Conservation (phyloP, 2,329 filamentous ascomycete genomes). For the Colletotrichum noveboracense region DNA sequence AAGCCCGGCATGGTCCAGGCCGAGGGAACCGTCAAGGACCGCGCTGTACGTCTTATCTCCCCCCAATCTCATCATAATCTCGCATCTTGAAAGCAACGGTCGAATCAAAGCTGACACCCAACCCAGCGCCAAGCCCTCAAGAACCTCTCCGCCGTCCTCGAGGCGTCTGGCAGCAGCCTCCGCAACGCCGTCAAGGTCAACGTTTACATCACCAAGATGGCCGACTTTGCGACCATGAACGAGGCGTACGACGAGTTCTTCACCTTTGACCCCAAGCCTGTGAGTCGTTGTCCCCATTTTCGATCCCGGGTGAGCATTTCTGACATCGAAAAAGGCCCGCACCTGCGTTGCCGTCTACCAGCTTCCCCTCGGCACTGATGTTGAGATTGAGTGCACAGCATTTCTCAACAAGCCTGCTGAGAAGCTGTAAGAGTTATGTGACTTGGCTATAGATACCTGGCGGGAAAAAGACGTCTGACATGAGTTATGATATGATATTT, state of each 20-base stretch:
- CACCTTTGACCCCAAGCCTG: constrained; percentile 48
- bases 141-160: constrained; percentile 64
- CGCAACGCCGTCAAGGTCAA: constrained; percentile 71
- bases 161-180: constrained; percentile 63
- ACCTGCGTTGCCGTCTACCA: constrained; percentile 78
- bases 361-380: constrained; percentile 71
- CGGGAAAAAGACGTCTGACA: background rate
- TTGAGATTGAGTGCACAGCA: constrained; percentile 76
- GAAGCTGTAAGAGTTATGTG: background rate
- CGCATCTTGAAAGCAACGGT: background rate
- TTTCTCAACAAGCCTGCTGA: constrained; percentile 15
- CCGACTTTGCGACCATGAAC: constrained; percentile 65
- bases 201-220: constrained; percentile 69
- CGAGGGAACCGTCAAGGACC: constrained; percentile 57
- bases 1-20: constrained; percentile 48
- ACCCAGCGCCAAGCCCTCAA: constrained; percentile 58
- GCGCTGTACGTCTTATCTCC: constrained; percentile 44
- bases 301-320: background rate
- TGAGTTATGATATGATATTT: background rate
- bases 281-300: constrained; percentile 29
- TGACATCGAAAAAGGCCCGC: constrained; percentile 42
- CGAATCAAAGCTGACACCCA: background rate
- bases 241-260: constrained; percentile 59
- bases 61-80: background rate
- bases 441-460: background rate